These are phyloP conservation scores for Auricularia auricula-judae DNA, from an alignment of 768 basidiomycete species.

Conservation along the genomic window DNA sequence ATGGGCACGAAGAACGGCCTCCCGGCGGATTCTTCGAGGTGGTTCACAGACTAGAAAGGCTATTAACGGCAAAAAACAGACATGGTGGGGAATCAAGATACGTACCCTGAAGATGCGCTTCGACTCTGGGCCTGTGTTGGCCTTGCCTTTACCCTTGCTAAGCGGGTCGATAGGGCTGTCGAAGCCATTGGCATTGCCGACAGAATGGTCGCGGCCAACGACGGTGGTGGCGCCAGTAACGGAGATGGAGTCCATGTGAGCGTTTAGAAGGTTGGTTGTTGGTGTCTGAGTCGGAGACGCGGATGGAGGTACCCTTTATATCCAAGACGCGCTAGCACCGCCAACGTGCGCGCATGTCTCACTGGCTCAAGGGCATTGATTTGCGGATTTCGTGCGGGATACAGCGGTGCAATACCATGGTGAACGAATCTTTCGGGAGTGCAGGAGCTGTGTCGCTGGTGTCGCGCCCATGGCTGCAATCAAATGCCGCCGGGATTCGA, in stretches of 20 bases:
- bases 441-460: too few species aligned
- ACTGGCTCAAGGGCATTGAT: not conserved
- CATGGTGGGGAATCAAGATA: not conserved
- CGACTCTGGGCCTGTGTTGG: not conserved
- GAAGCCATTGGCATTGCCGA: not conserved
- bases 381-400: not conserved
- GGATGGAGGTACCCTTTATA: not conserved
- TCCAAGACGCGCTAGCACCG: not conserved
- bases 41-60: constrained; percentile 7
- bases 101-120: not conserved
- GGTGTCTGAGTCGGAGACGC: not conserved
- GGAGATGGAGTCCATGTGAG: constrained; percentile 4
- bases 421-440: too few species aligned
- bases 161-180: not conserved
- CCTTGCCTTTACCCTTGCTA: not conserved
- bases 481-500: too few species aligned
- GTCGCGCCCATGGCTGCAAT: too few species aligned
- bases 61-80: not conserved
- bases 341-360: not conserved
- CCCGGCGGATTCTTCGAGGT: constrained; percentile 29
- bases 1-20: constrained; percentile 66
- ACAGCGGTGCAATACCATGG: not conserved
- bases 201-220: constrained; percentile 2
- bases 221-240: constrained; percentile 12
- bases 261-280: not conserved